Base-by-base conservation (phyloP, 2,329 filamentous ascomycete genomes). In the Lojkania enalia region DNA sequence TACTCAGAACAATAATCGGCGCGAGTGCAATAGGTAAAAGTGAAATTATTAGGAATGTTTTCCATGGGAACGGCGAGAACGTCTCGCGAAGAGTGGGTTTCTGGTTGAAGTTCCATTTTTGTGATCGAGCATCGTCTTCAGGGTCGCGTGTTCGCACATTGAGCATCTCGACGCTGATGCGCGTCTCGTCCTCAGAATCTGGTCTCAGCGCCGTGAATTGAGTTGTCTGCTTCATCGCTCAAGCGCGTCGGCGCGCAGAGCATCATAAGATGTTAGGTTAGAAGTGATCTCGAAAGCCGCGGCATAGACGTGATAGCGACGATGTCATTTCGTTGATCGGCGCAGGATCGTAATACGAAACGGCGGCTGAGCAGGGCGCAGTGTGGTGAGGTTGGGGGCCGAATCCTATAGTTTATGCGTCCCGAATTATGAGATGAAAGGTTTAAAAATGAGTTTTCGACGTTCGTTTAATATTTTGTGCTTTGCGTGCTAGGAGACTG, bases 1-100 rank as follows among this genome's bases (percentile, higher is more conserved):
- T 54, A 2, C 60, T 54, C 27, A 67, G 59, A n/a, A 52, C 39
- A 19, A 66, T 38, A 5, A 67, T 61, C 7, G 58, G 51, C 1
- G 48, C 42, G 2, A 66, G 42, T 7, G 59, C 55, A 35, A 65
- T 40, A 2, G 61, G 61, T 1, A 63, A 44, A 1, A 44, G 30
- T 3, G 55, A 48, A 2, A 59, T 37, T 11, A 63, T 37, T 1
- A 52, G 12, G 20, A 57, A 55, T 2, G 51, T 25, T 30, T 54
- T 55, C 59, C 56, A 62, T 37, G 60, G 55, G 30, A 62, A 64
- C 2, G 44, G 44, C 0, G 48, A 41, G 30, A 54, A 48, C 38
- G 45, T 57, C 14, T 48, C 27, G 5, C 13, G 45, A 9, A 52
- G 39, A 5, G 47, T 51, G 18, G 32, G n/a, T 12, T 39, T 27